Percentiles rank a stretch among this genome's conserved stretches.
phyloP scores from a whole-genome alignment of 208 protist genomes.

The Phytomonas francai region DNA sequence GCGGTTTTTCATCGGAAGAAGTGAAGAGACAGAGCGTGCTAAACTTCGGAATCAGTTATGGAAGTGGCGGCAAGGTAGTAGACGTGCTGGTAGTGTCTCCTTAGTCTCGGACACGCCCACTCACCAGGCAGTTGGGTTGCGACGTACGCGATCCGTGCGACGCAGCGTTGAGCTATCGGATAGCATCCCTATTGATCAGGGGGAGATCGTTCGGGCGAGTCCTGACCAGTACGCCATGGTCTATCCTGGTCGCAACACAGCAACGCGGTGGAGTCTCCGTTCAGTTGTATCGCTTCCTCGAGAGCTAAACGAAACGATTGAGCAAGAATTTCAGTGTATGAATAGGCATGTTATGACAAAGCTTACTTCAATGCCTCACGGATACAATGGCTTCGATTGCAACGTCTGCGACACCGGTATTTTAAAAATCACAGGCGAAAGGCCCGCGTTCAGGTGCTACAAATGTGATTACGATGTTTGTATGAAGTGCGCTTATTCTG shows the following conservation, averaged over 20 bases:
- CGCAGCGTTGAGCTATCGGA: constrained; percentile 42
- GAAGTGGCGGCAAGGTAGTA: constrained; percentile 11
- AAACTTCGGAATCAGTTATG: constrained; percentile 27
- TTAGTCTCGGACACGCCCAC: constrained; percentile 24
- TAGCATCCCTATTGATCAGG: constrained; percentile 15
- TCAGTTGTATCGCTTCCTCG: constrained; percentile 67
- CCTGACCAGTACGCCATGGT: constrained; percentile 72
- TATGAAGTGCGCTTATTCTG: constrained; percentile 68
- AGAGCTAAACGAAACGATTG: constrained; percentile 46
- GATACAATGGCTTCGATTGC: constrained; percentile 86
- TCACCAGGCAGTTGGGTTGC: constrained; percentile 2
- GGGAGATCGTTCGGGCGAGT: constrained; percentile 47
- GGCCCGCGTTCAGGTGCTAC: constrained; percentile 73
- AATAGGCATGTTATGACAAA: constrained; percentile 85
- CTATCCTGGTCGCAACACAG: constrained; percentile 58
- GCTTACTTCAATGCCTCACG: constrained; percentile 69
- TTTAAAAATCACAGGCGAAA: constrained; percentile 53
- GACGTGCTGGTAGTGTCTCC: constrained; percentile 42
- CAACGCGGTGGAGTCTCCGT: constrained; percentile 70
- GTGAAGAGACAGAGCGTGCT: constrained; percentile 27
- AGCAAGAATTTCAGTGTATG: constrained; percentile 63
- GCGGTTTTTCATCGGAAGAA: constrained; percentile 20
- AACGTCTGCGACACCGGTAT: constrained; percentile 82
- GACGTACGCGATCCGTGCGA: constrained; percentile 25
- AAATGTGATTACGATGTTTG: constrained; percentile 89